Evolutionary conservation across 768 basidiomycete genomes (phyloP).

Genomic region (Tulasnella sp.): DNA sequence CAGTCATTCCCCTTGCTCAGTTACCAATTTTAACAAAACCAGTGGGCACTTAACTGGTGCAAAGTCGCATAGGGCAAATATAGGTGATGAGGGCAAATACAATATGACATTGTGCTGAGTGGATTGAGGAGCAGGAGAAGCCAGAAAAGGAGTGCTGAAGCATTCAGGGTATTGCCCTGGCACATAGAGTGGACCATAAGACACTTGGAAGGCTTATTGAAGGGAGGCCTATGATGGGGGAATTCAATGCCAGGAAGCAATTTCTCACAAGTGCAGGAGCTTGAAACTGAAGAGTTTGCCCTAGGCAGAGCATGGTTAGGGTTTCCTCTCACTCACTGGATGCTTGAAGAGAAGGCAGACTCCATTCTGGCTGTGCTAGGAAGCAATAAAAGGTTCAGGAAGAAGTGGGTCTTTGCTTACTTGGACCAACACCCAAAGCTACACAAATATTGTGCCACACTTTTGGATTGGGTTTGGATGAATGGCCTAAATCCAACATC

Average conservation of each 20-base stretch:
- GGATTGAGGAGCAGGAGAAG: background rate
- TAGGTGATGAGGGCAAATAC: too few species aligned
- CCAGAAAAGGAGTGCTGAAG: background rate
- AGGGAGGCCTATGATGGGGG: conserved; percentile 21
- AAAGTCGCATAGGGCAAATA: too few species aligned
- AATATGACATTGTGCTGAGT: too few species aligned
- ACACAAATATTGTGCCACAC: background rate
- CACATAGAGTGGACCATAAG: conserved; percentile 6
- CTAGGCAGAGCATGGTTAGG: conserved; percentile 25
- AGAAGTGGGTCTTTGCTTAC: conserved; percentile 14
- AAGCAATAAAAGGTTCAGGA: background rate
- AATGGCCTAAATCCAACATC: conserved; percentile 1
- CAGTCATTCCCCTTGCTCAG: too few species aligned
- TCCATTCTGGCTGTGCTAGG: conserved; percentile 9
- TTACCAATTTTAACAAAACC: too few species aligned
- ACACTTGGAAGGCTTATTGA: conserved; percentile 21
- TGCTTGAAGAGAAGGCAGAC: conserved; percentile 31
- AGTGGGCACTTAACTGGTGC: too few species aligned
- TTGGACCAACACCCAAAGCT: conserved; percentile 6
- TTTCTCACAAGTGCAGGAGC: conserved; percentile 25
- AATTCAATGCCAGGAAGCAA: conserved; percentile 24
- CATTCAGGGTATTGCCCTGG: background rate
- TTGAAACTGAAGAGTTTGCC: background rate
- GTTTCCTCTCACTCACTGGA: conserved; percentile 29
- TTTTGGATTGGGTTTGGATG: conserved; percentile 4